Evolutionary conservation across 2,329 filamentous ascomycete genomes (phyloP).

Genomic region (Cytospora piceae): DNA sequence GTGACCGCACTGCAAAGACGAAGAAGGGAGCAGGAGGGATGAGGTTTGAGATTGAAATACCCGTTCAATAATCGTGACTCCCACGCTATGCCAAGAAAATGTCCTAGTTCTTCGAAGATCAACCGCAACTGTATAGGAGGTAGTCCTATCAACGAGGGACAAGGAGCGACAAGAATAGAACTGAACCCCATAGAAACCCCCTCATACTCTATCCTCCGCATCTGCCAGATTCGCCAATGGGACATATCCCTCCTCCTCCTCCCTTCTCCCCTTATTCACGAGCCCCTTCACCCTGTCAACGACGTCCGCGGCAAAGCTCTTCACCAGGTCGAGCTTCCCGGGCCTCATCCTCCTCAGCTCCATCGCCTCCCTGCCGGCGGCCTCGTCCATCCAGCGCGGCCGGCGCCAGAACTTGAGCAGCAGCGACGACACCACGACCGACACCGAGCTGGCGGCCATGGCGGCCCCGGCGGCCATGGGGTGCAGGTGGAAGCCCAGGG

Average conservation of each 20-base stretch:
- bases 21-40: background rate
- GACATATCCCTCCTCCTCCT: constrained; percentile 61
- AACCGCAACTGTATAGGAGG: background rate
- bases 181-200: background rate
- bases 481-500: constrained; percentile 83
- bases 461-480: constrained; percentile 94
- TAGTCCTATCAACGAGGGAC: background rate
- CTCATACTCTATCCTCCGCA: constrained; percentile 30
- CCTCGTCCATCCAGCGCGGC: constrained; percentile 84
- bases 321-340: constrained; percentile 44
- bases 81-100: background rate
- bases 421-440: constrained; percentile 82
- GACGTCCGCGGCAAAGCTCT: constrained; percentile 48
- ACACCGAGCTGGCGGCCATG: constrained; percentile 90
- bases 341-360: constrained; percentile 48
- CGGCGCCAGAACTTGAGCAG: constrained; percentile 85
- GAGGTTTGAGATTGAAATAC: background rate
- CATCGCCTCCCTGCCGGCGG: constrained; percentile 59
- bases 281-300: constrained; percentile 41
- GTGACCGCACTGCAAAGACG: background rate
- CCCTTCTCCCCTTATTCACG: constrained; percentile 38
- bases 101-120: background rate
- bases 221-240: constrained; percentile 58
- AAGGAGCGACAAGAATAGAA: background rate
- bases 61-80: background rate